phyloP scores from a whole-genome alignment of 2,329 filamentous ascomycete species.

The Sporothrix variecibatus region DNA sequence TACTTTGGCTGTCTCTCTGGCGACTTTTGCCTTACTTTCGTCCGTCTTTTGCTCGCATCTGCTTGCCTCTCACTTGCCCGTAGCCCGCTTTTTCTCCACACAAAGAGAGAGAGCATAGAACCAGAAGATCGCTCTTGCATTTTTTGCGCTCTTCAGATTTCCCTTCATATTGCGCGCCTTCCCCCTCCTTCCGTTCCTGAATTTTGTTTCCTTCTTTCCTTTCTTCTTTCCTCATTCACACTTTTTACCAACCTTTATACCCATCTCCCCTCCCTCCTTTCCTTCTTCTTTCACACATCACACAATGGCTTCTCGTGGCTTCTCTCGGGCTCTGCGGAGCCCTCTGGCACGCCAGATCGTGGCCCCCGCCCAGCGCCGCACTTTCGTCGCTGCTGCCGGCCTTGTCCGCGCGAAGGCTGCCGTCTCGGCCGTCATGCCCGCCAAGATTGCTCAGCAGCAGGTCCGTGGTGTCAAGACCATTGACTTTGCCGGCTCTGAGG shows the following conservation, averaged over 20 bases:
- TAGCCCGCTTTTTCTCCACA: conserved; percentile 19
- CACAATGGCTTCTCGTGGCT: conserved; percentile 76
- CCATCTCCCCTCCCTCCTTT: conserved; percentile 9
- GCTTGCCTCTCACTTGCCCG: background rate
- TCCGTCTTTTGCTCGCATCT: background rate
- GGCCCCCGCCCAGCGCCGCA: conserved; percentile 62
- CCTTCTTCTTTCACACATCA: conserved; percentile 33
- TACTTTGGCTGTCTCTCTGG: background rate
- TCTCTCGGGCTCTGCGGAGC: conserved; percentile 67
- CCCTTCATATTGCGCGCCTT: conserved; percentile 16
- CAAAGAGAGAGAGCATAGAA: background rate
- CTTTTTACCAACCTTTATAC: conserved; percentile 3
- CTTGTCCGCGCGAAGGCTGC: conserved; percentile 57
- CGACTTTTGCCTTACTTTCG: background rate
- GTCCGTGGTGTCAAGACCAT: conserved; percentile 94
- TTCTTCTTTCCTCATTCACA: conserved; percentile 3
- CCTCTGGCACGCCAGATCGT: conserved; percentile 65
- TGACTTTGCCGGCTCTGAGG: conserved; percentile 94
- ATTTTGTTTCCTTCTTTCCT: conserved; percentile 12
- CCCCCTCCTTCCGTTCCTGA: conserved; percentile 15
- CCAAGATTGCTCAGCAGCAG: conserved; percentile 55
- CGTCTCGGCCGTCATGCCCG: conserved; percentile 42
- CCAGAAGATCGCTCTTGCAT: conserved; percentile 13
- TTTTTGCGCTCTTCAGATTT: conserved; percentile 19
- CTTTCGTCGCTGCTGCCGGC: conserved; percentile 62